Evolutionary conservation across 2,329 filamentous ascomycete genomes (phyloP), one percentile per base, ranked within the genome.

Genomic region (Purpureocillium takamizusanense): DNA sequence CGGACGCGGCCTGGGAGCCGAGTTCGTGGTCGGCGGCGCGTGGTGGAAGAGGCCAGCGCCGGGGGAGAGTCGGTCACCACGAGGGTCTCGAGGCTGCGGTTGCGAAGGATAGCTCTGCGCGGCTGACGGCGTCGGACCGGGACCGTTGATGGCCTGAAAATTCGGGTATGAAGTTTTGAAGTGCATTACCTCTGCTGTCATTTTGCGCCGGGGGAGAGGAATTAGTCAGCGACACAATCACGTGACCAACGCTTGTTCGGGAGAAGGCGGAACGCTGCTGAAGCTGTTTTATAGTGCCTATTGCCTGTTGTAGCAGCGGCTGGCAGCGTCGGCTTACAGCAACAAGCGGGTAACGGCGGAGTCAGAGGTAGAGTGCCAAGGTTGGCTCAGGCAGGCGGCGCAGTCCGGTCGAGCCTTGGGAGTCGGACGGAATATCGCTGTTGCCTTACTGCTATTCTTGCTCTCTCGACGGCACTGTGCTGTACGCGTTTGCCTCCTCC

Each of bases 131-230:
- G 40, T 43, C 35, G 43, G 42, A 25, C 21, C 21, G 21, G 21
- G 21, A 25, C 21, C 21, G 45, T 50, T 46, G 44, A 49, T 54
- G 44, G 55, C 55, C 57, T 60, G 56, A 59, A 56, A 56, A 58
- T 47, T 59, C 51, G 50, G 57, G 57, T 57, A 47, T 52, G 50
- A 55, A 55, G 40, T 45, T 40, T 30, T 30, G 28, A 30, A 13
- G 11, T 12, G 28, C 28, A 30, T 30, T 6, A 30, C 28, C 28
- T 14, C 11, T 13, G 28, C 28, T 12, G 12, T 7, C 28, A 30
- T 30, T 7, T 30, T 30, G 28, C 11, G 11, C 11, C 11, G n/a
- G 11, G 6, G 28, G 7, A 30, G 28, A 13, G 7, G 7, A 14
- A 30, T 30, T 30, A 13, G 28, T 30, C 28, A 30, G 28, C 28